Conservation (phyloP, 352 stramenopile genomes). For the Aphanomyces stellatus region DNA sequence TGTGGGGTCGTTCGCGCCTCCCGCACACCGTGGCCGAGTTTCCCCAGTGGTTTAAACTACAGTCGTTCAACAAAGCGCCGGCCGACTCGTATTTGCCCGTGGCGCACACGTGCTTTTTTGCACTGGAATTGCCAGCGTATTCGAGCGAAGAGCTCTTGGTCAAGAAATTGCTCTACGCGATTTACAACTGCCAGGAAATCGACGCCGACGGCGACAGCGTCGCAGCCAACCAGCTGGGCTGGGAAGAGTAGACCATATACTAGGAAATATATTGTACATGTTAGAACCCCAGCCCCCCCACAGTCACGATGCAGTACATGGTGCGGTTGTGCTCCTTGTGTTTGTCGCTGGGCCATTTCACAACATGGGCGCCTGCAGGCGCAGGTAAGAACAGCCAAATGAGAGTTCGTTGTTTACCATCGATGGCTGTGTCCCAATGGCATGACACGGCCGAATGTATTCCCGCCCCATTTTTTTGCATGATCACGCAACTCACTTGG, state of each 20-base stretch:
- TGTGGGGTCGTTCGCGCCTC: constrained; percentile 86
- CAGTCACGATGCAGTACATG: constrained; percentile 85
- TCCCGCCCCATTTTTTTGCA: constrained; percentile 91
- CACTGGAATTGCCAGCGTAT: constrained; percentile 92
- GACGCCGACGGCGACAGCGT: constrained; percentile 79
- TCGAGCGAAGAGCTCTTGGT: constrained; percentile 63
- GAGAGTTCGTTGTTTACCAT: constrained; percentile 47
- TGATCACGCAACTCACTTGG: constrained; percentile 85
- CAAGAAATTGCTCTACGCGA: constrained; percentile 84
- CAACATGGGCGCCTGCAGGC: constrained; percentile 58
- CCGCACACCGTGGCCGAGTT: constrained; percentile 76
- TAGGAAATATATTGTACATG: neutral
- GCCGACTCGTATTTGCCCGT: constrained; percentile 89
- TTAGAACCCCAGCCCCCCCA: constrained; percentile 78
- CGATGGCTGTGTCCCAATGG: constrained; percentile 86
- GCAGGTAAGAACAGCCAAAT: too few species aligned
- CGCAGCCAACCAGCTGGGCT: constrained; percentile 68
- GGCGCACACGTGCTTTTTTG: constrained; percentile 99
- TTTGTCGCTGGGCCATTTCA: constrained; percentile 87
- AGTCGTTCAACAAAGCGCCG: constrained; percentile 69
- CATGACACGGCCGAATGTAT: constrained; percentile 84
- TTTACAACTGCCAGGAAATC: constrained; percentile 92
- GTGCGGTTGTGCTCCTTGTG: constrained; percentile 84
- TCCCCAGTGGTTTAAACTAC: constrained; percentile 87
- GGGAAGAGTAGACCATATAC: constrained; percentile 47